These are phyloP conservation scores for Raphanus raphanistrum DNA, from an alignment of 345 rosid species.

Conservation along the genomic window DNA sequence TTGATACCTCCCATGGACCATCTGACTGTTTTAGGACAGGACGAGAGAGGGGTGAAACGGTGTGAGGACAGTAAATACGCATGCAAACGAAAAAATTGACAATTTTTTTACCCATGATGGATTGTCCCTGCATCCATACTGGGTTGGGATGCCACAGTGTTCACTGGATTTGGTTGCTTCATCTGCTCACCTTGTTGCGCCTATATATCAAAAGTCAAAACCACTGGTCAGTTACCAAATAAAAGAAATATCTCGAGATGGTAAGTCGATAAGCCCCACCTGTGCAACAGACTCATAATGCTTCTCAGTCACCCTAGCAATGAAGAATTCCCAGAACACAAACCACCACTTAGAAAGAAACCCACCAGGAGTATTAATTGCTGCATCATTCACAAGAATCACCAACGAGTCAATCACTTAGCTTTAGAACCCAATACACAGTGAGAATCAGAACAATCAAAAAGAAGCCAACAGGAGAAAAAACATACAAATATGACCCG, in stretches of 20 bases:
- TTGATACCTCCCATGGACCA: conserved; percentile 77
- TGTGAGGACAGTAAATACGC: not conserved
- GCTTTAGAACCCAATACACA: not conserved
- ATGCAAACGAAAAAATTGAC: conserved; percentile 7
- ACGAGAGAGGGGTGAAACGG: conserved; percentile 6
- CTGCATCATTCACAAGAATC: conserved; percentile 45
- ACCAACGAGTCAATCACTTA: not conserved
- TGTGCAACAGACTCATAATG: conserved; percentile 89
- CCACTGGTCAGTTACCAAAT: conserved; percentile 19
- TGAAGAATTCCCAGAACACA: conserved; percentile 95
- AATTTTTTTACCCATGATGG: conserved; percentile 68
- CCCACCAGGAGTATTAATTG: conserved; percentile 98
- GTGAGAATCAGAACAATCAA: not conserved
- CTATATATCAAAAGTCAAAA: conserved; percentile 39
- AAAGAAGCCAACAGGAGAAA: not conserved
- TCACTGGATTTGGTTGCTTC: conserved; percentile 75
- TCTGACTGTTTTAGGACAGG: conserved; percentile 51
- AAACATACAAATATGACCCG: conserved; percentile 77
- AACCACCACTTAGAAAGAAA: conserved; percentile 99
- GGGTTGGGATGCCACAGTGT: conserved; percentile 71
- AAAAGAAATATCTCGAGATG: not conserved
- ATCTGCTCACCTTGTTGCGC: conserved; percentile 80
- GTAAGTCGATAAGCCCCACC: conserved; percentile 42
- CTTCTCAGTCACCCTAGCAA: conserved; percentile 89
- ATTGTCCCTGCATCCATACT: conserved; percentile 77